Base-by-base conservation (phyloP, 2,329 filamentous ascomycete genomes). In the Sporothrix euskadiensis region DNA sequence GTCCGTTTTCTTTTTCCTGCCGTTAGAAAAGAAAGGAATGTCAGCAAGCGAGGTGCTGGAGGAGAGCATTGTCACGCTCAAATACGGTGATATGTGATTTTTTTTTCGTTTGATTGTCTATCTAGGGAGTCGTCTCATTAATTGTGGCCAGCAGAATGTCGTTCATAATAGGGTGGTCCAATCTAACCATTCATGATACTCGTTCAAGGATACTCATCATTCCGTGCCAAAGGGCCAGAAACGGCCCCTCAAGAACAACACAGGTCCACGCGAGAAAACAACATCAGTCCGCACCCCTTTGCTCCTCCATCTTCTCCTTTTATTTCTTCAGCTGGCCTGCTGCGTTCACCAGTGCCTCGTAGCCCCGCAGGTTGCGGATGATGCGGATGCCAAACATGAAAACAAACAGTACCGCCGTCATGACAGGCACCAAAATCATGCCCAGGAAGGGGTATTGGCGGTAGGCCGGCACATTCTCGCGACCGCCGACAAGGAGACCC, bases 371-470 rank as follows among this genome's bases (percentile, higher is more conserved):
- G 61, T 71, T 71, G 26, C 52, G 57, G 26, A 41, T 19, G 26
- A 57, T 44, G 35, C 52, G 47, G 26, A 49, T 47, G 49, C 61
- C 68, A 19, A 57, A 16, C 72, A 73, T 57, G 68, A 41, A 30
- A 22, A 71, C 7, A 19, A 71, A 69, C 68, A 71, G 30, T n/a
- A 68, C 8, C 9, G 22, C n/a, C 19, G 54, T 39, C n/a, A 72
- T 16, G 8, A 30, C 14, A 4, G 70, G 63, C 56, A 70, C 65
- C 14, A 72, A 14, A 49, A 74, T 59, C 56, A 72, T 57, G 57
- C 73, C 73, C 49, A 70, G 71, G 49, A 69, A 57, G 19, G 73
- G 70, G n/a, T 72, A 72, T 9, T 61, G 63, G 35, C 56, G 22
- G 19, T 49, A 57, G 3, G 39, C 19, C 2, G 73, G 44, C 70